Evolutionary conservation across 805 yeast genomes (phyloP).

Genomic region (Candida ovalis): DNA sequence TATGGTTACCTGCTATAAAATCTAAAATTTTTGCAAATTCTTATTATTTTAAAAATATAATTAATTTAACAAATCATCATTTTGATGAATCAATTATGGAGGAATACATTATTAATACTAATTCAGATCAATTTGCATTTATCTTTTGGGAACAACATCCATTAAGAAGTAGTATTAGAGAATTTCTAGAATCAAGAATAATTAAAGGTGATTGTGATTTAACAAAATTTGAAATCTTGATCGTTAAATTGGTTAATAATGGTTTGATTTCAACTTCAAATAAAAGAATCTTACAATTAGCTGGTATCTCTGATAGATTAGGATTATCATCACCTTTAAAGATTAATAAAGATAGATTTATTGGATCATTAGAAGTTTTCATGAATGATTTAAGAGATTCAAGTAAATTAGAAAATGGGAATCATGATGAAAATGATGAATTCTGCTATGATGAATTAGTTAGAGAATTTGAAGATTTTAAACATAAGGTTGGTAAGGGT

Average conservation of each 20-base stretch:
- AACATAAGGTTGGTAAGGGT: neutral
- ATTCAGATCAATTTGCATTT: conserved; percentile 15
- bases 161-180: conserved; percentile 10
- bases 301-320: conserved; percentile 12
- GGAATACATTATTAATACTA: conserved; percentile 9
- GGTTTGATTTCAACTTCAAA: conserved; percentile 11
- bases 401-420: neutral
- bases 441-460: neutral
- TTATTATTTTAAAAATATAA: conserved; percentile 18
- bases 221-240: conserved; percentile 5
- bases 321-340: conserved; percentile 5
- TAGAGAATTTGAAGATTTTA: conserved; percentile 4
- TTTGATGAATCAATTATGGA: conserved; percentile 9
- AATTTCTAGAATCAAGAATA: conserved; percentile 5
- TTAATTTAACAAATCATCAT: conserved; percentile 14
- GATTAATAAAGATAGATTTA: conserved; percentile 9
- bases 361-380: conserved; percentile 14
- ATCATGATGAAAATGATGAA: neutral
- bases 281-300: conserved; percentile 4
- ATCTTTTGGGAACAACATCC: conserved; percentile 27
- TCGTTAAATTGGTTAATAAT: conserved; percentile 10
- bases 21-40: conserved; percentile 3
- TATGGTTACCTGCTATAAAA: conserved; percentile 22
- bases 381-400: conserved; percentile 15
- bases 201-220: neutral